Conservation (phyloP, 805 yeast species). For the Zygotorulaspora sp. region DNA sequence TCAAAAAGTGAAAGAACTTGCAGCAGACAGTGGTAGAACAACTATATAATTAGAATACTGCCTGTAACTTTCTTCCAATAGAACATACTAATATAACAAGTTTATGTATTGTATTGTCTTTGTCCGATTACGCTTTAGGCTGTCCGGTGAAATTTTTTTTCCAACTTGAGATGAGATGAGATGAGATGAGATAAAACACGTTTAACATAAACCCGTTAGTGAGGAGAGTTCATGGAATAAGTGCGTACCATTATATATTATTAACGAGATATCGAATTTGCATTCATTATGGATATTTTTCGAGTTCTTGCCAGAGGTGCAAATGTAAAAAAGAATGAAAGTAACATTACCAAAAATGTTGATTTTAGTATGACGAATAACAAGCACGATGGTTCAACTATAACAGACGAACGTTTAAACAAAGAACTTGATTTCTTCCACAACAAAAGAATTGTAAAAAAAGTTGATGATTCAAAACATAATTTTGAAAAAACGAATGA, state of each 20-base stretch:
- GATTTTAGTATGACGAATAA: conserved; percentile 22
- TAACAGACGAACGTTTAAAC: conserved; percentile 46
- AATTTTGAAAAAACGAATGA: conserved; percentile 17
- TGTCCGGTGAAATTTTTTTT: conserved; percentile 7
- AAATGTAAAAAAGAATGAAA: conserved; percentile 50
- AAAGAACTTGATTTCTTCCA: conserved; percentile 82
- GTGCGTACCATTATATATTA: too few relatives aligned
- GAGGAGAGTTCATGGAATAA: too few relatives aligned
- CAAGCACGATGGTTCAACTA: conserved; percentile 35
- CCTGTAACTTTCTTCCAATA: too few relatives aligned
- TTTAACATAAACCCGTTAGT: too few relatives aligned
- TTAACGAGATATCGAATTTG: too few relatives aligned
- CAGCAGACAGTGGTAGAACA: conserved; percentile 6
- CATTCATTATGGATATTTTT: conserved; percentile 94
- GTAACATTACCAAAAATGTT: conserved; percentile 25
- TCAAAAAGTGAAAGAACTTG: conserved; percentile 41
- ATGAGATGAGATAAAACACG: conserved; percentile 6
- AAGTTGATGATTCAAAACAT: conserved; percentile 22
- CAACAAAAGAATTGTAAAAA: conserved; percentile 41
- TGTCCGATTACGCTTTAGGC: too few relatives aligned
- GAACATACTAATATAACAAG: too few relatives aligned
- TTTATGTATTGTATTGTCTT: too few relatives aligned
- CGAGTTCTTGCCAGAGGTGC: conserved; percentile 85
- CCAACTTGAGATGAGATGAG: conserved; percentile 12
- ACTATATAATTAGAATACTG: too few relatives aligned